Conservation (phyloP, 1,284 basidiomycete genomes). For the Testicularia cyperi region DNA sequence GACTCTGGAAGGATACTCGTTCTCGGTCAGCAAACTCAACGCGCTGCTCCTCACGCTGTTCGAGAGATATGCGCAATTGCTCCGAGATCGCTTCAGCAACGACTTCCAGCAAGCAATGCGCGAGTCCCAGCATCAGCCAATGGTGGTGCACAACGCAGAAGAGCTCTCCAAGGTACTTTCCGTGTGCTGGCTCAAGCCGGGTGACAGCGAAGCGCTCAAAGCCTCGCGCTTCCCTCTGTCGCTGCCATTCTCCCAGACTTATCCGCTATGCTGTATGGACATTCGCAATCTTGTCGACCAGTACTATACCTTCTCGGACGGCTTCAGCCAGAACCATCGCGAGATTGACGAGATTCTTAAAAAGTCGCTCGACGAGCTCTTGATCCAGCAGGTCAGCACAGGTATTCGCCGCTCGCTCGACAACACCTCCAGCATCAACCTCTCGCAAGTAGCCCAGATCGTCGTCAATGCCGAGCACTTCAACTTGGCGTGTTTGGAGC, state of each 20-base stretch:
- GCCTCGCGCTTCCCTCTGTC: conserved; percentile 69
- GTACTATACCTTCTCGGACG: conserved; percentile 95
- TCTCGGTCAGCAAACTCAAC: conserved; percentile 80
- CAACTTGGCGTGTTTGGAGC: conserved; percentile 77
- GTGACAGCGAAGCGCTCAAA: conserved; percentile 41
- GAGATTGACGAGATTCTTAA: conserved; percentile 89
- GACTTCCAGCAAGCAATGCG: conserved; percentile 66
- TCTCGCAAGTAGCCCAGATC: conserved; percentile 93
- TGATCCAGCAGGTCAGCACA: conserved; percentile 78
- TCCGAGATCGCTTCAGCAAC: conserved; percentile 78
- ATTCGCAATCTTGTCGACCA: conserved; percentile 90
- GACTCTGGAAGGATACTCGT: conserved; percentile 81
- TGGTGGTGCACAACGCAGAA: conserved; percentile 74
- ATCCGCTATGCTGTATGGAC: conserved; percentile 93
- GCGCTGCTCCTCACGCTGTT: conserved; percentile 83
- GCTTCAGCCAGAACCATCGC: conserved; percentile 77
- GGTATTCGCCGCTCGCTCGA: conserved; percentile 74
- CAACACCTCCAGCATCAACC: conserved; percentile 66
- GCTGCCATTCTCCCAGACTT: conserved; percentile 92
- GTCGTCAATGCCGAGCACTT: conserved; percentile 93
- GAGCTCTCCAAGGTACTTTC: conserved; percentile 78
- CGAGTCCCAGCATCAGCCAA: conserved; percentile 87
- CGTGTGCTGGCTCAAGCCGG: conserved; percentile 77
- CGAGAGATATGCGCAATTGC: conserved; percentile 80
- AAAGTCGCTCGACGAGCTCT: conserved; percentile 84